These are phyloP conservation scores for Paxillus involutus DNA, from an alignment of 768 basidiomycete genomes.

Conservation along the genomic window DNA sequence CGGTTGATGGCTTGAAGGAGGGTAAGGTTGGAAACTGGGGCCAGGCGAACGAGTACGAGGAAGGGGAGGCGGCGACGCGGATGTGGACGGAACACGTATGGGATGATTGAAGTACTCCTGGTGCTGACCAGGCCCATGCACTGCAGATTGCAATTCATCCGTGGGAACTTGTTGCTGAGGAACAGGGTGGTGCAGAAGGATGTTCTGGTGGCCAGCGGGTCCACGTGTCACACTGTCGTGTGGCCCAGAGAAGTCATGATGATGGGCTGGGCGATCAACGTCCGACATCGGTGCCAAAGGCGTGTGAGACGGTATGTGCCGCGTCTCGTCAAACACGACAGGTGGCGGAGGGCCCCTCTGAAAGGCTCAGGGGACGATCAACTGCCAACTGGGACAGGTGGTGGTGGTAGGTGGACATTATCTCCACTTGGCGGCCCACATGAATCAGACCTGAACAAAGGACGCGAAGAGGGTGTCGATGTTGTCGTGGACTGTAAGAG, in stretches of 20 bases:
- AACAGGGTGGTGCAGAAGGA: slow-evolving; percentile 68
- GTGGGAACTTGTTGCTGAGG: slow-evolving; percentile 56
- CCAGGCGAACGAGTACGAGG: slow-evolving; percentile 51
- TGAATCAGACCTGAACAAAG: slow-evolving; percentile 66
- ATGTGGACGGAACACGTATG: slow-evolving; percentile 54
- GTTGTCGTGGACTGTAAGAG: slow-evolving; percentile 49
- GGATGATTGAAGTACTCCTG: slow-evolving; percentile 59
- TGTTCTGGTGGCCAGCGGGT: slow-evolving; percentile 52
- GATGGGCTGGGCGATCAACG: slow-evolving; percentile 53
- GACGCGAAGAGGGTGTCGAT: slow-evolving; percentile 22
- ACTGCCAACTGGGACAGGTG: slow-evolving; percentile 46
- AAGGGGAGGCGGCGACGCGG: slow-evolving; percentile 58
- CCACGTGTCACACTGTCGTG: slow-evolving; percentile 48
- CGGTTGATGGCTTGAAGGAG: slow-evolving; percentile 44
- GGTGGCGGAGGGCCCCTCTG: slow-evolving; percentile 84
- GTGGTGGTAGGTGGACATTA: slow-evolving; percentile 54
- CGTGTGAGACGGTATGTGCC: slow-evolving; percentile 64
- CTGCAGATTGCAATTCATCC: slow-evolving; percentile 49
- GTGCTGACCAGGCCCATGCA: slow-evolving; percentile 42
- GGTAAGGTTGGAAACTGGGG: slow-evolving; percentile 48
- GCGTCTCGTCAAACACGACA: slow-evolving; percentile 71
- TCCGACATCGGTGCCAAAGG: slow-evolving; percentile 71
- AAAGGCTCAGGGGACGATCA: slow-evolving; percentile 73
- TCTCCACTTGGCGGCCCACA: slow-evolving; percentile 48
- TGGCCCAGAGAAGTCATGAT: slow-evolving; percentile 55